phyloP scores from a whole-genome alignment of 306 rosid species.

The Neltuma alba region DNA sequence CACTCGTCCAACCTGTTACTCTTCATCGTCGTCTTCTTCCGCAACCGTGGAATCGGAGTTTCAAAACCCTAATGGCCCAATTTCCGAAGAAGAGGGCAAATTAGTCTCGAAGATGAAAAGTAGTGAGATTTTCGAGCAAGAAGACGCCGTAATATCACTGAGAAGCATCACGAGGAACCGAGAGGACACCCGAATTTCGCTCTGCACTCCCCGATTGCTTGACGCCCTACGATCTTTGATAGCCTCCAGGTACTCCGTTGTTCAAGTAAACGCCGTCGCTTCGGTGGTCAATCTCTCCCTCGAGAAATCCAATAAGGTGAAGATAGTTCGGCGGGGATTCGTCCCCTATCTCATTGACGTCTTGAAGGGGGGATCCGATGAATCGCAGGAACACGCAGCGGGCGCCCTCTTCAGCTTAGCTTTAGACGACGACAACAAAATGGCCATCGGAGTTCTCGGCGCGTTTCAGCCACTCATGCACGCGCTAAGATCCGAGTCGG shows the following conservation, averaged over 20 bases:
- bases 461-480: conserved; percentile 83
- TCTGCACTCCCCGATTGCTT: conserved; percentile 65
- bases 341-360: conserved; percentile 70
- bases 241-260: conserved; percentile 57
- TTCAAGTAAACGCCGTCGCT: conserved; percentile 81
- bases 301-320: conserved; percentile 79
- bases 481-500: conserved; percentile 73
- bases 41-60: conserved; percentile 45
- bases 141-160: conserved; percentile 60
- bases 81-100: conserved; percentile 52
- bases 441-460: conserved; percentile 91
- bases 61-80: conserved; percentile 45
- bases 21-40: conserved; percentile 67
- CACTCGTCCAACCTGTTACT: conserved; percentile 68
- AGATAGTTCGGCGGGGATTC: conserved; percentile 81
- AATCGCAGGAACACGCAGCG: conserved; percentile 94
- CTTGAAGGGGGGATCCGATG: conserved; percentile 62
- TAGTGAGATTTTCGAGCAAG: conserved; percentile 67
- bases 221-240: conserved; percentile 49
- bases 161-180: conserved; percentile 61
- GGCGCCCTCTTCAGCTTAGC: conserved; percentile 93
- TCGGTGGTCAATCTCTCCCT: conserved; percentile 82
- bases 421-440: conserved; percentile 75
- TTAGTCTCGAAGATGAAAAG: conserved; percentile 55
- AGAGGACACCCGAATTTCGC: conserved; percentile 60